Evolutionary conservation across 805 yeast genomes (phyloP), one percentile per base, ranked within the genome.

Genomic region (Monosporozyma servazzii): DNA sequence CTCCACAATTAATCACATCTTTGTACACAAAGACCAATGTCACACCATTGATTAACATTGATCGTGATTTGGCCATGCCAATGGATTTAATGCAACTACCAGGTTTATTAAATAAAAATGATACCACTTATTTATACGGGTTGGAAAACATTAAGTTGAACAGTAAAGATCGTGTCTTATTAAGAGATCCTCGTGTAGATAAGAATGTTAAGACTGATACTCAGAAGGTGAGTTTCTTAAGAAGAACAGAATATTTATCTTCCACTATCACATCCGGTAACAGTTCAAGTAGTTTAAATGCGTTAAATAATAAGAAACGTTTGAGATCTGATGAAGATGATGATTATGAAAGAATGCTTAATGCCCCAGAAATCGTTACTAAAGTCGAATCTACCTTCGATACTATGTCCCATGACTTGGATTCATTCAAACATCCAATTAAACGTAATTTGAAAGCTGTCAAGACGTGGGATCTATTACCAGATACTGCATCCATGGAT

Each of bases 241-340:
- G 97, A 72, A 82, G 98, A 71, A 91, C 99, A 0, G 98, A 93
- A 65, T 91, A 91, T 66, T 85, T 88, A 53, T 79, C 95, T 10
- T 80, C 86, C 37, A 82, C 71, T 3, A 58, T 59, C 27, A 55
- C 65, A 3, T 54, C 80, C 48, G 63, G 69, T 50, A 54, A 56
- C 41, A 48, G 45, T 31, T 51, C 45, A 33, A 60, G 30, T 13
- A 31, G 31, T 17, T n/a, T 17, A 23, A 23, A n/a, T 18, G 42
- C n/a, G 3, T 11, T 18, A 23, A 31, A 56, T 39, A 58, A 52
- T 52, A 56, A 47, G 54, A 58, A 40, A 60, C 62, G 53, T 63
- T 62, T 50, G 66, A 67, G 56, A 70, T 33, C 37, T 33, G 65
- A 53, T 65, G 52, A 52, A 3, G 56, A 52, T 2, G 55, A 53